These are phyloP conservation scores for Phlyctochytrium planicorne DNA, from an alignment of 192 early-diverging fungal species.

Conservation along the genomic window DNA sequence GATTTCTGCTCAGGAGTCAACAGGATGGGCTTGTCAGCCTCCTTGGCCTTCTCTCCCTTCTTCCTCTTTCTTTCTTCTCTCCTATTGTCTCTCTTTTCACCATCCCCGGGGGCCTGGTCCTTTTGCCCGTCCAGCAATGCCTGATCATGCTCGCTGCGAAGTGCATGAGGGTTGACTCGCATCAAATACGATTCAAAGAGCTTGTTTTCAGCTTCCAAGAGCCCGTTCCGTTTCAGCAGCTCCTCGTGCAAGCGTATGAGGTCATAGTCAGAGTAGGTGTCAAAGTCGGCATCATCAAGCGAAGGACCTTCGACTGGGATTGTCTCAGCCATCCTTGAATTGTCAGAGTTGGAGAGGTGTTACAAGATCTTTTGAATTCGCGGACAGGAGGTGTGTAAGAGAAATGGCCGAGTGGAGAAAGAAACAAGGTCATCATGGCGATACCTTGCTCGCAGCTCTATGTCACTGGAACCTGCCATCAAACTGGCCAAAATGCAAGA, in stretches of 20 bases:
- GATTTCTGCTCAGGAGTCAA: slow-evolving; percentile 59
- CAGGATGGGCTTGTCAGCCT: slow-evolving; percentile 41
- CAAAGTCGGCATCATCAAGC: slow-evolving; percentile 47
- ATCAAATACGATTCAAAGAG: slow-evolving; percentile 52
- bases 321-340: not conserved
- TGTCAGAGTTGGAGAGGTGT: no score
- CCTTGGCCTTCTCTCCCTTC: slow-evolving; percentile 51
- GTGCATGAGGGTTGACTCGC: slow-evolving; percentile 38
- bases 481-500: not conserved
- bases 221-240: slow-evolving; percentile 36
- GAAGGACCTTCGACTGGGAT: not conserved
- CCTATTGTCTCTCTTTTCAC: not conserved
- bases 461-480: not conserved
- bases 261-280: slow-evolving; percentile 46
- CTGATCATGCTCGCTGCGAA: not conserved
- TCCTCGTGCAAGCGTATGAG: slow-evolving; percentile 45
- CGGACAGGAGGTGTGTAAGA: no score
- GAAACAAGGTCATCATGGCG: not conserved
- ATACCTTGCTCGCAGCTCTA: not conserved
- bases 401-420: no score
- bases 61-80: slow-evolving; percentile 45
- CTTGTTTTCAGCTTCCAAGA: slow-evolving; percentile 50
- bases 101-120: slow-evolving; percentile 3
- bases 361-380: no score
- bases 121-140: slow-evolving; percentile 1